Base-by-base conservation (phyloP, 192 early-diverging fungal genomes). In the Spizellomyces punctatus region DNA sequence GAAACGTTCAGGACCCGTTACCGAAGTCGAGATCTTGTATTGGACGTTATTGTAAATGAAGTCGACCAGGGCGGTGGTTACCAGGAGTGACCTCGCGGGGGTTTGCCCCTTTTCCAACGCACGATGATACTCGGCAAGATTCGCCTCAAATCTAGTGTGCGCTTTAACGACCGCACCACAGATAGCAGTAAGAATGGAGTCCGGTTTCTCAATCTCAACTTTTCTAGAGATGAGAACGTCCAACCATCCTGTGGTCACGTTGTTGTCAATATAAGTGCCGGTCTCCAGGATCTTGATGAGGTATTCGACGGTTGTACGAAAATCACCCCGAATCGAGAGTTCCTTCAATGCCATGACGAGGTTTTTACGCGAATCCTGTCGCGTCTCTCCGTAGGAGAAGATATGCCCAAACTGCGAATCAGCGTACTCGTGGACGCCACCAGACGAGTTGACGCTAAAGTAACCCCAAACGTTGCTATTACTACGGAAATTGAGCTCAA, bases 351-450 rank as follows among this genome's bases (percentile, higher is more conserved):
- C 97, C 65, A 99, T 90, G 14, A 99, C 92, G 89, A 99, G 93
- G 76, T 96, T 95, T 85, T 96, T 94, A 10, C 97, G 84, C 47
- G 95, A 88, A 71, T 95, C 91, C 71, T 94, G 92, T 74, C 97
- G 89, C 74, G 94, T 94, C 58, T 93, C 92, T 52, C 97, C 97
- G 73, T 97, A 99, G 10, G 96, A 90, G 71, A 99, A 99, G 65
- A 99, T 93, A 82, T 99, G 97, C 45, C 97, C 97, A 74, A 99
- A 99, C 82, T 99, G 97, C 36, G 94, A 96, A 77, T 99, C 97
- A n/a, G 97, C 97, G 85, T 91, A 99, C 78, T 99, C 97, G 82
- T 99, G 97, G 69, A 99, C 86, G 69, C 95, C 96, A 71, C 97
- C 96, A 43, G 91, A 90, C 27, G 94, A 86, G 73, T 90, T 93